Evolutionary conservation across 1,139 yeast genomes (phyloP).

Genomic region (Geotrichum citri-aurantii): DNA sequence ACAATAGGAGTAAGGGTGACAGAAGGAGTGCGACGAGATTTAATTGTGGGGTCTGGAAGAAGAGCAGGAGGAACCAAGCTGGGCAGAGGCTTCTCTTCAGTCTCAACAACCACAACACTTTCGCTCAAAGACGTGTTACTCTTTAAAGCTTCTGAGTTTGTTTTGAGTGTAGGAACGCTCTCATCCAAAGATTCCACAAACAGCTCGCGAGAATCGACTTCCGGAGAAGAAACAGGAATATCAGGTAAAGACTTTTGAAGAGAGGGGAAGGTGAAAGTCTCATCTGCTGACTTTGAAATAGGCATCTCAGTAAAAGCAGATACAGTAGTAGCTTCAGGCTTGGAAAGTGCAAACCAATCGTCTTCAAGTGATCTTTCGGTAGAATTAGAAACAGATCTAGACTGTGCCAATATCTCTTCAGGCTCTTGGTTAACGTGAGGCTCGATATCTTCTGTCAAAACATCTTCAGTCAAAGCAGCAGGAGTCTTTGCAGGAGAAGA

Average conservation of each 20-base stretch:
- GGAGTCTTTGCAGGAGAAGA: not conserved
- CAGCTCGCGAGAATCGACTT: not conserved
- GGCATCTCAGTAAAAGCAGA: constrained; percentile 1
- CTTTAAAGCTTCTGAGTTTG: not conserved
- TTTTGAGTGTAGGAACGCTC: not conserved
- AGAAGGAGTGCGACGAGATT: constrained; percentile 13
- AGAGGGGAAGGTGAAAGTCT: constrained; percentile 8
- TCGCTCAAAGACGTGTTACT: not conserved
- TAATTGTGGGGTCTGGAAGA: not conserved
- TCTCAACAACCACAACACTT: not conserved
- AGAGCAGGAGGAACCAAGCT: not conserved
- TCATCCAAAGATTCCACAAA: not conserved
- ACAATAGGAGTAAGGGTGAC: constrained; percentile 24
- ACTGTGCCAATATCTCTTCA: not conserved
- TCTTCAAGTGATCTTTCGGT: constrained; percentile 8
- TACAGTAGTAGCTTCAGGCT: not conserved
- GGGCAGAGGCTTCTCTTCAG: not conserved
- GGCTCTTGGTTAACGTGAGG: not conserved
- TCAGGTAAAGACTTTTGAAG: not conserved
- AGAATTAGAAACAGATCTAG: not conserved
- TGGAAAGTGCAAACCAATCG: constrained; percentile 9
- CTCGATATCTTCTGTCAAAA: not conserved
- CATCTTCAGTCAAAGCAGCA: not conserved
- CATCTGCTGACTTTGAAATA: constrained; percentile 9
- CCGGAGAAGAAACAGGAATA: not conserved